phyloP scores from a whole-genome alignment of 352 stramenopile genomes.

The Peronospora belbahrii region DNA sequence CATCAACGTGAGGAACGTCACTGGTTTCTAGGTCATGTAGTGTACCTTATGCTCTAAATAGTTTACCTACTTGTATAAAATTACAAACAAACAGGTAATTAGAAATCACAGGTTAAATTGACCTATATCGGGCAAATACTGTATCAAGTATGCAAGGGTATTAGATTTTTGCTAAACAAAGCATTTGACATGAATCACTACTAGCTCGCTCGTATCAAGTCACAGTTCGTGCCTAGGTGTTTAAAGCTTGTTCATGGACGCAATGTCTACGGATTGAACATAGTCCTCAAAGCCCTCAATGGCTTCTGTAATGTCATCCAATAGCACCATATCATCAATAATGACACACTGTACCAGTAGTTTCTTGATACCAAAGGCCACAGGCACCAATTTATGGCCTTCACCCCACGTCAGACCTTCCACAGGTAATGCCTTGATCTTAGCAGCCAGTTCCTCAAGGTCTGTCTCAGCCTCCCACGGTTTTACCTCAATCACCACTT shows the following conservation, averaged over 20 bases:
- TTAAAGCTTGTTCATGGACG: constrained; percentile 87
- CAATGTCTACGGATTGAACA: constrained; percentile 78
- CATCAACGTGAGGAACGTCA: neutral
- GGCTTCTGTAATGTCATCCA: constrained; percentile 77
- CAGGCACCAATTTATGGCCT: constrained; percentile 75
- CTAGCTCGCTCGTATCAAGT: too few relatives aligned
- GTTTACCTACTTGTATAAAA: neutral
- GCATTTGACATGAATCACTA: too few relatives aligned
- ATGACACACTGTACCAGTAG: constrained; percentile 78
- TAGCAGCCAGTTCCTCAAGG: constrained; percentile 57
- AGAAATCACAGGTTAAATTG: neutral
- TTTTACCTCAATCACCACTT: constrained; percentile 61
- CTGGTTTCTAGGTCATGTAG: constrained; percentile 1
- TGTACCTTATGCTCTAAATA: neutral
- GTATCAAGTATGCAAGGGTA: neutral
- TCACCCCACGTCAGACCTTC: constrained; percentile 74
- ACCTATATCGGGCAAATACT: neutral
- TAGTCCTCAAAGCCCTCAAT: constrained; percentile 81
- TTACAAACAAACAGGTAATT: neutral
- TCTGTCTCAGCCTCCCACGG: constrained; percentile 76
- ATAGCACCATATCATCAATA: constrained; percentile 69
- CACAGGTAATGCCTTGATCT: constrained; percentile 68
- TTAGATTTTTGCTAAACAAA: neutral
- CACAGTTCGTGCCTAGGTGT: too few relatives aligned
- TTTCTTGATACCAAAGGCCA: constrained; percentile 86